Evolutionary conservation across 345 rosid genomes (phyloP), one percentile per base, ranked within the genome.

Genomic region (Bruguiera gymnorhiza): DNA sequence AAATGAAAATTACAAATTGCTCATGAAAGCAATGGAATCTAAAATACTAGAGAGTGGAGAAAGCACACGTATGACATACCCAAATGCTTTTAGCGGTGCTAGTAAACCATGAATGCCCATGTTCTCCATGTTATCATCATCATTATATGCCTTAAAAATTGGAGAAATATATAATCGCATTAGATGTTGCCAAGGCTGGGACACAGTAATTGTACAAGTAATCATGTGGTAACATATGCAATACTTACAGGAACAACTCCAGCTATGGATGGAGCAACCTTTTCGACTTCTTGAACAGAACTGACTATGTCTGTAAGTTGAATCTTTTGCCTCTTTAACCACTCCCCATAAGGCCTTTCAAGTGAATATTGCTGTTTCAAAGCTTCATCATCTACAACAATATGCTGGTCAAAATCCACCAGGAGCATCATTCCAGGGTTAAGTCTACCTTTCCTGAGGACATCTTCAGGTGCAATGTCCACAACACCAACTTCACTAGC

Each of bases 391-490:
- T 96, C 98, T 4, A 96, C 99, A 76, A 96, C 97, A 68, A 82
- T 73, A 75, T 89, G 97, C 74, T 96, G 92, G 73, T 96, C 95
- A 79, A 92, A 96, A 79, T 96, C 98, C 26, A 96, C 99, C 79
- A 96, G 80, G 72, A 96, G 99, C 99, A 96, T 92, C 99, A 96
- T 96, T 52, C 99, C 99, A 24, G 99, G 99, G 79, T 90, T 96
- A 46, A 96, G 92, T 80, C 99, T 88, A 77, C 98, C 98, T 81
- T 96, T 96, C 70, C 92, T 87, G 50, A 89, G 84, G 60, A 96
- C 95, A 84, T 96, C 99, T 82, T 87, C 93, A 2, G 99, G 95
- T 19, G 91, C 85, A 70, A 92, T 87, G 73, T 92, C 99, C 3
- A 96, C 96, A 2, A 92, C 99, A 67, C 99, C 99, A 73, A 96